These are phyloP conservation scores for Venturia carpophila DNA, from an alignment of 2,329 filamentous ascomycete genomes.

Conservation along the genomic window DNA sequence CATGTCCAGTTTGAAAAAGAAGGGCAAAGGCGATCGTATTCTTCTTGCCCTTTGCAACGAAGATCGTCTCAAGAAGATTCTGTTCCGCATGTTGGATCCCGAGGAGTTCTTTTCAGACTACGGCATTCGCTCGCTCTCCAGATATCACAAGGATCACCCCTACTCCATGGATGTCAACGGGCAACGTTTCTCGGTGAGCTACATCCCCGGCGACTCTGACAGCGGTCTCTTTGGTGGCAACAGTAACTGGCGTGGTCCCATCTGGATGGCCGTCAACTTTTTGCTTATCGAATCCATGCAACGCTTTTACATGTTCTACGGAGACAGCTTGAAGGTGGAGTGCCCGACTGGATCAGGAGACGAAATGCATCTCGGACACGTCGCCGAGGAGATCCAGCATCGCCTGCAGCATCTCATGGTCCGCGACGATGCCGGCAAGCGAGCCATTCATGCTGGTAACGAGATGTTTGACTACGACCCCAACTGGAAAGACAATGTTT, in stretches of 20 bases:
- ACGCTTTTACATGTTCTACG: constrained; percentile 94
- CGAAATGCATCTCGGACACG: constrained; percentile 90
- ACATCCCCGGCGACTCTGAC: constrained; percentile 92
- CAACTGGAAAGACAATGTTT: constrained; percentile 86
- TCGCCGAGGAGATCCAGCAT: constrained; percentile 92
- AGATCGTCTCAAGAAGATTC: constrained; percentile 80
- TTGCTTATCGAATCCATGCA: constrained; percentile 89
- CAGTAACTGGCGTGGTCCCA: constrained; percentile 92
- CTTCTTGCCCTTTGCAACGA: constrained; percentile 86
- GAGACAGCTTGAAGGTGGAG: constrained; percentile 78
- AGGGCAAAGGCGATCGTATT: constrained; percentile 83
- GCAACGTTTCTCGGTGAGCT: constrained; percentile 77
- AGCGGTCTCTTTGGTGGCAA: constrained; percentile 93
- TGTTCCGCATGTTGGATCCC: constrained; percentile 87
- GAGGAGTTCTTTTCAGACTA: constrained; percentile 86
- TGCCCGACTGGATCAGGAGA: constrained; percentile 91
- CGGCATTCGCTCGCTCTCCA: constrained; percentile 86
- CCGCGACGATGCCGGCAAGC: constrained; percentile 72
- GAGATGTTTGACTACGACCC: constrained; percentile 85
- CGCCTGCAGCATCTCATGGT: constrained; percentile 87
- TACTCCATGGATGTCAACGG: constrained; percentile 95
- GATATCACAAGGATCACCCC: constrained; percentile 81
- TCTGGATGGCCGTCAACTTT: constrained; percentile 96
- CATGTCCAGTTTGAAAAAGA: constrained; percentile 84
- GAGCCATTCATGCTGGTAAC: constrained; percentile 79